Evolutionary conservation across 345 rosid species (phyloP), one percentile per base, ranked within the genome.

Genomic region (Stellera chamaejasme): DNA sequence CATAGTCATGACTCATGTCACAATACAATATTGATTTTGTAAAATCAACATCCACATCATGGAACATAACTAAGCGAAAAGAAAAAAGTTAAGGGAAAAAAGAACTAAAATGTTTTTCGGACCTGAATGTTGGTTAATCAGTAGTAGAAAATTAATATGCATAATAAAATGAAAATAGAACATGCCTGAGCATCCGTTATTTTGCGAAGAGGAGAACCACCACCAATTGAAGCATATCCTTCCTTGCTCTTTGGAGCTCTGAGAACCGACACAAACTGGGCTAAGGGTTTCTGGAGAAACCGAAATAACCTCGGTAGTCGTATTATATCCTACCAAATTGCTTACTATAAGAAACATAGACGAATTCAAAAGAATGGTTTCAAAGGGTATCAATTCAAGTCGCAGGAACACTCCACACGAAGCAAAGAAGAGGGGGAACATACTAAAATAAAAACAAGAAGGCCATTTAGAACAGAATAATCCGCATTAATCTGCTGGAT

Each of bases 211-310:
- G 98, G 98, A 61, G 98, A 88, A 69, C 98, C 98, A 16, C 98
- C 98, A 54, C 97, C 98, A 63, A 92, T 92, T 0, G 98, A 76
- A 52, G 98, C 97, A 60, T 92, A 92, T n/a, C 98, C 98, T 86
- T 86, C 97, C 81, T 78, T 92, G 77, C 97, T 92, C 76, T 92
- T 92, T 16, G 98, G 98, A 23, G 98, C 93, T 66, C 98, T 80
- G 41, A 75, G 71, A 68, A 77, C 88, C 25, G 97, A 92, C 72
- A 92, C 82, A 69, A 88, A 88, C 44, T 88, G 93, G 16, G 98
- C 98, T 80, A 92, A 77, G 1, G 98, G 98, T 81, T 77, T 92
- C 67, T 92, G 98, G 52, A 92, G 93, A 72, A 92, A 92, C 0
- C 76, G 91, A 65, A 92, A 84, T 66, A 88, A 57, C 58, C 93